A percentile compares a stretch with the other conserved stretches of the same genome.
These are phyloP conservation scores for Leccinum pachyderme DNA, from an alignment of 1,284 basidiomycete species.

Conservation along the genomic window DNA sequence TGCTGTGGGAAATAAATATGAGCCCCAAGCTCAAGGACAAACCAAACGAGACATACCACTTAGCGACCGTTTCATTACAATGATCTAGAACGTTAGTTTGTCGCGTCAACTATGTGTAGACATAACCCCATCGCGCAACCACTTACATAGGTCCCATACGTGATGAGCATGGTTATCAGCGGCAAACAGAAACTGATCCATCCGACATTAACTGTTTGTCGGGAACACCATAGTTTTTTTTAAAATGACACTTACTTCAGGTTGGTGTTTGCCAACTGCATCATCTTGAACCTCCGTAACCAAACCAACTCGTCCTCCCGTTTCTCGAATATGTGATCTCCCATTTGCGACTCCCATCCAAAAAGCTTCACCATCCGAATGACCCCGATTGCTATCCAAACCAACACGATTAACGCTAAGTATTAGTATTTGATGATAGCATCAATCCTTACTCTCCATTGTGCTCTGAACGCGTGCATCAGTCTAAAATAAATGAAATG, in stretches of 20 bases:
- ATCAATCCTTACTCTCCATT: not conserved
- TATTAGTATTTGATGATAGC: not conserved
- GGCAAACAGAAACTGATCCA: not conserved
- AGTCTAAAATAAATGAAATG: not conserved
- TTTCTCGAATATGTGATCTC: not conserved
- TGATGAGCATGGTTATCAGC: not conserved
- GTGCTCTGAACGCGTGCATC: not conserved
- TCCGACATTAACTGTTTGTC: not conserved
- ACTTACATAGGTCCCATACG: not conserved
- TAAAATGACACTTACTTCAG: not conserved
- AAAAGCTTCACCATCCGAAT: constrained; percentile 3
- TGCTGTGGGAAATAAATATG: not conserved
- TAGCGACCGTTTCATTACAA: not conserved
- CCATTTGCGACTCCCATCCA: not conserved
- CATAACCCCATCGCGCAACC: not conserved
- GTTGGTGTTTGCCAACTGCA: not conserved
- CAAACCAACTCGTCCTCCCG: constrained; percentile 1
- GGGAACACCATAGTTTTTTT: not conserved
- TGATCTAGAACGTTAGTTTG: not conserved
- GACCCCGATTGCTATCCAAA: not conserved
- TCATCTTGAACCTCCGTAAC: not conserved
- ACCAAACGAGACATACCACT: not conserved
- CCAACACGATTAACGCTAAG: not conserved
- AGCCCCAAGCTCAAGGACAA: not conserved
- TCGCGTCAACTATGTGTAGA: too few species aligned